Evolutionary conservation across 83 land plant species (phyloP).

Genomic region (Thuja plicata): DNA sequence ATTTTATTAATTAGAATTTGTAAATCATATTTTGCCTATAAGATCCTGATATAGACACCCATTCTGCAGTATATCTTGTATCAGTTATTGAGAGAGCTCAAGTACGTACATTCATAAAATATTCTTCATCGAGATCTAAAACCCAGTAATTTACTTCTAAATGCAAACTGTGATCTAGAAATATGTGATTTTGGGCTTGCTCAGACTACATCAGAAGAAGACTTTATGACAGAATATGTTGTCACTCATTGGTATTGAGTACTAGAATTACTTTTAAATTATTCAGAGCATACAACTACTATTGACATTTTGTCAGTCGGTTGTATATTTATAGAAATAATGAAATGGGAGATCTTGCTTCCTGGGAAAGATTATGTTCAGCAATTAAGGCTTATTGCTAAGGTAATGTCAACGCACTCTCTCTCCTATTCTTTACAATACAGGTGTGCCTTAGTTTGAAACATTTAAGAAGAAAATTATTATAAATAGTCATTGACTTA

Average conservation of each 20-base stretch:
- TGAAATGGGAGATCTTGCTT: conserved; percentile 74
- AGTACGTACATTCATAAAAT: conserved; percentile 89
- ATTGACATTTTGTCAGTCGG: conserved; percentile 90
- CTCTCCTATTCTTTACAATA: not conserved
- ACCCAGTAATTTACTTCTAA: conserved; percentile 84
- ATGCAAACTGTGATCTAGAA: conserved; percentile 86
- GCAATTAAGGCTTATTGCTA: conserved; percentile 77
- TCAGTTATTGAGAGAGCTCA: conserved; percentile 79
- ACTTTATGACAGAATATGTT: conserved; percentile 91
- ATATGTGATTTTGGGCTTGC: conserved; percentile 86
- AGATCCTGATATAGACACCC: conserved; percentile 8
- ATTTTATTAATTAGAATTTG: not conserved
- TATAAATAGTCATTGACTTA: not conserved
- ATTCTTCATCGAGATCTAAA: conserved; percentile 91
- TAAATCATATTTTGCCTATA: not conserved
- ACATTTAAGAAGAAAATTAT: not conserved
- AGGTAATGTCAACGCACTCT: conserved; percentile 44
- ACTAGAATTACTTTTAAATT: conserved; percentile 78
- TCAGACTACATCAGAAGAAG: conserved; percentile 79
- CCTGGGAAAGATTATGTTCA: conserved; percentile 92
- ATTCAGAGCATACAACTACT: conserved; percentile 85
- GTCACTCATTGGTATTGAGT: conserved; percentile 91
- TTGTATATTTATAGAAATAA: conserved; percentile 82
- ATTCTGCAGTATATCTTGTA: conserved; percentile 81
- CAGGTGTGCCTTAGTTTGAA: not conserved